Evolutionary conservation across 805 yeast genomes (phyloP).

Genomic region (Myxozyma nipponensis): DNA sequence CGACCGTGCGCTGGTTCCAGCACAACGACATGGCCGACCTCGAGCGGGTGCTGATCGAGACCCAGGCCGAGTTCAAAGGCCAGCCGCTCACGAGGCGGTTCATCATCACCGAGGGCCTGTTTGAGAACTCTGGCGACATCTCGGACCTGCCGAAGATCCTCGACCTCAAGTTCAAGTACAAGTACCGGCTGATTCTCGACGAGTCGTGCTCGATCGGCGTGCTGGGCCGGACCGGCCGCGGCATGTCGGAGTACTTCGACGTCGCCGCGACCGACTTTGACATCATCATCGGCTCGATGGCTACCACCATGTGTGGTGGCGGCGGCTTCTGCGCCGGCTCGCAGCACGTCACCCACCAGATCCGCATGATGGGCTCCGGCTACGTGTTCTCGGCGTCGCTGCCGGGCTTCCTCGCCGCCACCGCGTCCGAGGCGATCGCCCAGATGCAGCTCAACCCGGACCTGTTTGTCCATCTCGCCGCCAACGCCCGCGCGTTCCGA

Average conservation of each 20-base stretch:
- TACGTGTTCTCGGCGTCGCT: constrained; percentile 92
- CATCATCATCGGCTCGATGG: constrained; percentile 82
- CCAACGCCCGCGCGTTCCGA: constrained; percentile 43
- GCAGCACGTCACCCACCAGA: constrained; percentile 79
- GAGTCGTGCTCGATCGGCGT: constrained; percentile 85
- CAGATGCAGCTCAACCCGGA: constrained; percentile 43
- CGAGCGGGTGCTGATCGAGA: constrained; percentile 58
- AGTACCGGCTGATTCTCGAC: constrained; percentile 82
- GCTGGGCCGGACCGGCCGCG: constrained; percentile 80
- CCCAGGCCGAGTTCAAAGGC: constrained; percentile 37
- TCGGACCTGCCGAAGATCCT: constrained; percentile 54
- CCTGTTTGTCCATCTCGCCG: constrained; percentile 36
- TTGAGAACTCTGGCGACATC: constrained; percentile 74
- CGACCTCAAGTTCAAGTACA: constrained; percentile 72
- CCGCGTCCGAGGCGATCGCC: constrained; percentile 52
- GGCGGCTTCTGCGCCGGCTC: constrained; percentile 95
- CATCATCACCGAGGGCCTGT: constrained; percentile 87
- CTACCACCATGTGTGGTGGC: constrained; percentile 72
- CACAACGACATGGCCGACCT: constrained; percentile 87
- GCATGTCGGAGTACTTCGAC: constrained; percentile 69
- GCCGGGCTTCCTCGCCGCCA: constrained; percentile 83
- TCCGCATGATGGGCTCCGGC: constrained; percentile 82
- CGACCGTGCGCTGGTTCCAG: constrained; percentile 64
- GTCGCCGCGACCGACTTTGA: constrained; percentile 70
- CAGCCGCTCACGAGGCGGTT: constrained; percentile 86